Conservation (phyloP, 2,329 filamentous ascomycete species). For the Ophiocordyceps robertsii region DNA sequence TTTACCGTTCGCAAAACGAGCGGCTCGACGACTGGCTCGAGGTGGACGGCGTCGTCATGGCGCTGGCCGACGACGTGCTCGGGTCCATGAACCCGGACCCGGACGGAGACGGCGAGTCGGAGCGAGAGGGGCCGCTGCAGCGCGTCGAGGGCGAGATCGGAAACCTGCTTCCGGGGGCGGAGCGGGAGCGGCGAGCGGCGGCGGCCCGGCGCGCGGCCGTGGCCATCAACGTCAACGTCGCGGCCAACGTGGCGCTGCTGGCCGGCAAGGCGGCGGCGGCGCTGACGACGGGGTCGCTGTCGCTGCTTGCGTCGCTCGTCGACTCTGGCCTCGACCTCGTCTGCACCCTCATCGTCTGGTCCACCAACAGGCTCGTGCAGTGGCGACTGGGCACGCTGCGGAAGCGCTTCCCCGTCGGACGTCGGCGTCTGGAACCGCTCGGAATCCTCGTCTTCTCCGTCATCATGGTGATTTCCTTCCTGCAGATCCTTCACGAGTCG, state of each 20-base stretch:
- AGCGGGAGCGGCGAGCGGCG: constrained; percentile 12
- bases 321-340: constrained; percentile 68
- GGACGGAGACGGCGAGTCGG: constrained; percentile 18
- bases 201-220: constrained; percentile 20
- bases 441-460: constrained; percentile 68
- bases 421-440: constrained; percentile 56
- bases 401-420: constrained; percentile 60
- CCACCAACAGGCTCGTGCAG: constrained; percentile 55
- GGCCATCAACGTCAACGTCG: constrained; percentile 72
- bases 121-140: constrained; percentile 16
- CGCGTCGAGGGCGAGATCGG: constrained; percentile 15
- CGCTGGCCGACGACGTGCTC: constrained; percentile 19
- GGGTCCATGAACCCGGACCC: constrained; percentile 21
- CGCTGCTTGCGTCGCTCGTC: constrained; percentile 62
- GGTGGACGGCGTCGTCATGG: constrained; percentile 19
- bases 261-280: constrained; percentile 63
- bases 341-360: constrained; percentile 68
- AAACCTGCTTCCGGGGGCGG: constrained; percentile 17
- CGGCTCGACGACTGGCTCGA: constrained; percentile 20
- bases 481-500: constrained; percentile 60
- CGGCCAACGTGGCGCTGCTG: constrained; percentile 60
- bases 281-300: constrained; percentile 66
- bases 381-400: constrained; percentile 35
- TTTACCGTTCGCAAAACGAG: constrained; percentile 17
- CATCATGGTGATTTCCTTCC: constrained; percentile 73